Base-by-base conservation (phyloP, 1,284 basidiomycete species). In the Cutaneotrichosporon arboriforme region DNA sequence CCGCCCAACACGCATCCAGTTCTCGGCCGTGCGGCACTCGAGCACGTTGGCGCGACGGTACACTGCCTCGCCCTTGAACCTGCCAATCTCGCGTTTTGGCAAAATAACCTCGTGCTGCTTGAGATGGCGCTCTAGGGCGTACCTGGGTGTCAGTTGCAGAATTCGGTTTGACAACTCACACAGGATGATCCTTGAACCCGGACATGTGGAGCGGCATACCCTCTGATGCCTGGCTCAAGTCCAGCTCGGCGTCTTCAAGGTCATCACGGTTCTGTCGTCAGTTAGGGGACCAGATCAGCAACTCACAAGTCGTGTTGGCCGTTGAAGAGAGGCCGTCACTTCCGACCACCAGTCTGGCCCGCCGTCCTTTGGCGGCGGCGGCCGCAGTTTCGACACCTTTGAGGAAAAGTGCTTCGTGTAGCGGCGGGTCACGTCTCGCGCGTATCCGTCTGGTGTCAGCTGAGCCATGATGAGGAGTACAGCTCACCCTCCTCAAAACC, bases 181-280 rank as follows among this genome's bases (percentile, higher is more conserved):
- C 74, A 2, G 94, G 90, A 74, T 99, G 94, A 66, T 92, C 87
- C 72, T 98, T 97, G 82, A 97, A 98, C 0, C 90, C 93, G 21
- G 79, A 80, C 60, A 97, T 81, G 26, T 88, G 87, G 12, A 85
- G 86, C 0, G 94, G 94, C 90, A 99, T 96, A n/a, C 87, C 89
- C 73, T 97, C 94, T 23, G 82, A 70, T 61, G 88, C 77, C 66
- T 90, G 86, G 54, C 84, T 83, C 1, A 79, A 80, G 58, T 88
- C 81, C 26, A 99, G 77, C 72, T 97, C 92, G n/a, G 88, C 87
- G 63, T 97, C 92, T 75, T 98, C 94, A 18, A 88, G 74, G 60
- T 94, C 89, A 70, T 98, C 94, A 49, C 94, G 83, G 68, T 91
- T 82, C 90, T 92, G 61, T 17, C 59, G 33, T 51, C 52, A 61